phyloP scores from a whole-genome alignment of 306 rosid genomes.

The Psophocarpus tetragonolobus region DNA sequence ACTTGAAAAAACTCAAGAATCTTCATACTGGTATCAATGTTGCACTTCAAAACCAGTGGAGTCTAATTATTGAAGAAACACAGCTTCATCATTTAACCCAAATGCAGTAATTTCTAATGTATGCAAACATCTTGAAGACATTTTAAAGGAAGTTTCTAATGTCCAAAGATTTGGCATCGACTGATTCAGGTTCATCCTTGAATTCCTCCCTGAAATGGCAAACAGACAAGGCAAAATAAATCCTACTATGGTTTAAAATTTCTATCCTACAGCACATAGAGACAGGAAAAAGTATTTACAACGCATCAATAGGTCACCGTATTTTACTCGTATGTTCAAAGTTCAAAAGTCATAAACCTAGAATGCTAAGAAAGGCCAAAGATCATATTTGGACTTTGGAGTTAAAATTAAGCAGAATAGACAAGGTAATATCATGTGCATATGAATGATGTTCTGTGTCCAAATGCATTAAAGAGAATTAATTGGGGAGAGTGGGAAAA shows the following conservation, averaged over 20 bases:
- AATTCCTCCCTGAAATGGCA: conserved; percentile 87
- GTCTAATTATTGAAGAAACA: conserved; percentile 65
- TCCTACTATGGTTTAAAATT: background rate
- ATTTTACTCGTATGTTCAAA: background rate
- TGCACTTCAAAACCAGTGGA: conserved; percentile 46
- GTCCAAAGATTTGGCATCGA: conserved; percentile 75
- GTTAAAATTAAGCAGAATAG: conserved; percentile 6
- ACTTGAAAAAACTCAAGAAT: conserved; percentile 34
- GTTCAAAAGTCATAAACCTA: conserved; percentile 3
- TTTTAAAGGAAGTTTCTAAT: conserved; percentile 78
- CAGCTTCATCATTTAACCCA: conserved; percentile 47
- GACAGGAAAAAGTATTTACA: background rate
- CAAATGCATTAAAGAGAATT: conserved; percentile 12
- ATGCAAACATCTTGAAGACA: conserved; percentile 29
- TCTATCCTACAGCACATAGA: background rate
- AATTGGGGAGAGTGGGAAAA: background rate
- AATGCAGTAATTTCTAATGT: conserved; percentile 44
- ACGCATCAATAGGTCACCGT: background rate
- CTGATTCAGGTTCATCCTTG: conserved; percentile 68
- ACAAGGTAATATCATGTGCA: background rate
- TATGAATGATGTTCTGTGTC: background rate
- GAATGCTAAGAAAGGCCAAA: conserved; percentile 2
- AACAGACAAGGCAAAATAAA: conserved; percentile 9
- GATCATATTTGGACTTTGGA: background rate
- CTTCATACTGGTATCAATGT: conserved; percentile 38